Base-by-base conservation (phyloP, 2,329 filamentous ascomycete genomes). In the Colletotrichum sansevieriae region DNA sequence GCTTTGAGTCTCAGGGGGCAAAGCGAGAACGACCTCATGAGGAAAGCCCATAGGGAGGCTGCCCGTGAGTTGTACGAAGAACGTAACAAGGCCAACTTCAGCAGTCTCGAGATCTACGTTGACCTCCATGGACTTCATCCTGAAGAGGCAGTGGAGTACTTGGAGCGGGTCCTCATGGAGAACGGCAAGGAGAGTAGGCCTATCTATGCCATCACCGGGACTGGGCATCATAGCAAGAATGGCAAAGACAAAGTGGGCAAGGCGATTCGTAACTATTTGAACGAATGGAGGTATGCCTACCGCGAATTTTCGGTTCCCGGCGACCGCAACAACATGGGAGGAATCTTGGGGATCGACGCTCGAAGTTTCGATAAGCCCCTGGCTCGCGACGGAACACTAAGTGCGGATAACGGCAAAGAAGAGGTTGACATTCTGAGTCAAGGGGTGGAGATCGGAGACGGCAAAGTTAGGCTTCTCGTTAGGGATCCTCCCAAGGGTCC, bases 211-310 rank as follows among this genome's bases (percentile, higher is more conserved):
- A 98, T 99, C 78, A 98, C 95, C 1, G 96, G 96, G 51, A 98
- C 95, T 1, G 96, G 95, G 3, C 95, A 98, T 76, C 96, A 99
- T 81, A 97, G 93, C 78, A 98, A 98, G 84, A 98, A 98, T 77
- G 95, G 96, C 75, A 98, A 98, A 79, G 96, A 99, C 81, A 99
- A 99, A 82, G 93, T 99, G 41, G 95, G 95, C 76, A 97, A 97
- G 81, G 94, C 95, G 1, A 91, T 98, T 71, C 91, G 96, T 63
- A 90, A 88, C 73, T 98, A 97, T 82, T 83, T 99, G 63, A 97
- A 95, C 76, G 95, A 98, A 78, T 97, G 95, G 94, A 90, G 93
- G 71, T 99, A 98, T 77, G 92, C 93, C 0, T 99, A 95, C 81
- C 91, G 95, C 63, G 96, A 99, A 80, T 99, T 99, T 80, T 96